Evolutionary conservation across 768 basidiomycete genomes (phyloP).

Genomic region (Dioszegia hungarica): DNA sequence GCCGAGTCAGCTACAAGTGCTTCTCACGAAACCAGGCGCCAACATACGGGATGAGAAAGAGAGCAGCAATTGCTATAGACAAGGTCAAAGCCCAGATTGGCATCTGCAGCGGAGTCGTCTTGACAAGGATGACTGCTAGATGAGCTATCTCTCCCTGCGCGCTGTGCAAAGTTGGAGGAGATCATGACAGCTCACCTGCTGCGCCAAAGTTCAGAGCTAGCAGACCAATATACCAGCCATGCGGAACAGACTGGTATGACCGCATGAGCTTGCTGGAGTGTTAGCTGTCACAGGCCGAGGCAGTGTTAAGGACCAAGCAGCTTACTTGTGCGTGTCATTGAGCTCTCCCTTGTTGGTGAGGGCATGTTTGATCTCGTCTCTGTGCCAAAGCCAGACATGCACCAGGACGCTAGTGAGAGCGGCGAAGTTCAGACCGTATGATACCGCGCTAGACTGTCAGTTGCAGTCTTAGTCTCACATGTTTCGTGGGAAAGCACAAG

Average conservation of each 20-base stretch:
- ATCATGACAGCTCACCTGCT: constrained; percentile 23
- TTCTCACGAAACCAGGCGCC: not conserved
- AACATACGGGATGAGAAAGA: constrained; percentile 44
- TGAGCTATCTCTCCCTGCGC: constrained; percentile 10
- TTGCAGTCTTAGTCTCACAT: not conserved
- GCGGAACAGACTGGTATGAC: constrained; percentile 40
- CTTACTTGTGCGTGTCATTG: constrained; percentile 46
- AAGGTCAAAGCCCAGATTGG: constrained; percentile 47
- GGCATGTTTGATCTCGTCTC: constrained; percentile 42
- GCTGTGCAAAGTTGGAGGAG: not conserved
- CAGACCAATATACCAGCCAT: constrained; percentile 43
- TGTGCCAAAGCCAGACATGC: constrained; percentile 48
- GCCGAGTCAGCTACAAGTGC: not conserved
- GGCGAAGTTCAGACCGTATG: constrained; percentile 47
- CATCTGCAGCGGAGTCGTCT: constrained; percentile 46
- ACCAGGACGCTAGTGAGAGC: constrained; percentile 45
- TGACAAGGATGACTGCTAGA: constrained; percentile 37
- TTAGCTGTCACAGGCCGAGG: not conserved
- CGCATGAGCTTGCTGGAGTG: constrained; percentile 42
- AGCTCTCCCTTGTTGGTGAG: constrained; percentile 27
- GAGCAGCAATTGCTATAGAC: constrained; percentile 42
- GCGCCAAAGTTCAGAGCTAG: constrained; percentile 40
- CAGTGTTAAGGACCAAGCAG: not conserved
- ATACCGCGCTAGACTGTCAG: constrained; percentile 32
- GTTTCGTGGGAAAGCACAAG: not conserved